Conservation (phyloP, 108 stramenopile genomes). For the Cyclostephanos tholiformis region DNA sequence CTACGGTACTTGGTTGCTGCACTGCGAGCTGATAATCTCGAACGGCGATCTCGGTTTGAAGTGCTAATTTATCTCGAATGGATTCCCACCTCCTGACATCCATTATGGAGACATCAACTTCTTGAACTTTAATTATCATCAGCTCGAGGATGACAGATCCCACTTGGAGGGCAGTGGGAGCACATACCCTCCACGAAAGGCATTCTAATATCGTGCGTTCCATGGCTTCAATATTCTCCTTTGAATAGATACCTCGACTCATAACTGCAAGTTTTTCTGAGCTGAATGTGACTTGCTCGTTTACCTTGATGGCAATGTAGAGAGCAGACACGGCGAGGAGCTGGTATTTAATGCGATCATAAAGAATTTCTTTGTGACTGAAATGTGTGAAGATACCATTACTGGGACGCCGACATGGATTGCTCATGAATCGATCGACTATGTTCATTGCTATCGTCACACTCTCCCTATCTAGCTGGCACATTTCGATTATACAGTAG, state of each 20-base stretch:
- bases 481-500: slow-evolving; percentile 25
- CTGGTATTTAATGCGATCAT: slow-evolving; percentile 53
- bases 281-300: slow-evolving; percentile 57
- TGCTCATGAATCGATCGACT: slow-evolving; percentile 33
- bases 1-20: slow-evolving; percentile 32
- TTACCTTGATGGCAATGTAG: slow-evolving; percentile 62
- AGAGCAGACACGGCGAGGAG: slow-evolving; percentile 56
- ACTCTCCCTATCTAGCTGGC: slow-evolving; percentile 8
- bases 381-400: no score
- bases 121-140: background rate
- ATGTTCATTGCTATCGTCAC: slow-evolving; percentile 30
- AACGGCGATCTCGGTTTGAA: slow-evolving; percentile 42
- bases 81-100: slow-evolving; percentile 5
- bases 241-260: slow-evolving; percentile 54
- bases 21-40: slow-evolving; percentile 25
- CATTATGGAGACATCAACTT: background rate
- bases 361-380: background rate
- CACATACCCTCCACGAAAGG: slow-evolving; percentile 44
- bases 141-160: slow-evolving; percentile 31
- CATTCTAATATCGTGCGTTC: slow-evolving; percentile 45
- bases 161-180: slow-evolving; percentile 37
- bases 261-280: no score
- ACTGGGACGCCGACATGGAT: background rate
- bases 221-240: slow-evolving; percentile 59
- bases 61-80: slow-evolving; percentile 35